Evolutionary conservation across 2,329 filamentous ascomycete species (phyloP), one percentile per base, ranked within the genome.

Genomic region (Alternaria arborescens): DNA sequence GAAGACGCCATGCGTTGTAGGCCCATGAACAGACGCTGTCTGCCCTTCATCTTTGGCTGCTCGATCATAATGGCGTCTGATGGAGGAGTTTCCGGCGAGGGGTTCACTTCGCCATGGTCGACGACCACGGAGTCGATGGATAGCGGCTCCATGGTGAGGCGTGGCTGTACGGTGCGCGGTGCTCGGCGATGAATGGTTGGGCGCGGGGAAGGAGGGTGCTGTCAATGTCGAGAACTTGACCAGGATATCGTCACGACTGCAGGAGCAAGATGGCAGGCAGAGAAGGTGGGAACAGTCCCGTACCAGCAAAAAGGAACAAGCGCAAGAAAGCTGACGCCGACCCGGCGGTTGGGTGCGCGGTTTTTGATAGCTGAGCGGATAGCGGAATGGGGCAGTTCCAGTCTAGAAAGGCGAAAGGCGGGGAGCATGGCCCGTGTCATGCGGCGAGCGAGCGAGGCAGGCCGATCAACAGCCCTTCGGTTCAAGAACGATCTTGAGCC

Each of bases 1-100:
- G 90, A 92, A 0, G 93, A 97, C 11, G 91, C 89, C 72, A 96
- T 94, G 59, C 92, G 89, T 64, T 94, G 90, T 50, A 97, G 84
- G 32, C 89, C 88, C 64, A 89, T 88, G 18, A 96, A 82, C 34
- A 97, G 79, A 60, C 89, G 87, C 70, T 89, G 87, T 47, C 91
- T 87, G 54, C 88, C 86, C 76, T 89, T 93, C 58, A 86, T 82
- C 78, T 90, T 92, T 26, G 82, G 82, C 52, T 61, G 67, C 30
- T 74, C 70, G 52, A 74, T 73, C 11, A 66, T 68, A 10, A 74
- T 73, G 30, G 74, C 66, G 28, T 77, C 74, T 34, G 56, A 70
- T 12, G 65, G 61, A 42, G 71, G 67, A 8, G 64, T 63, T 46
- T 47, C 58, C 22, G 67, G 63, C 43, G 60, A 54, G 8, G 64